A percentile compares a stretch with the other conserved stretches of the same genome.
Conservation (phyloP, 352 stramenopile species). For the Pilasporangium apinafurcum region DNA sequence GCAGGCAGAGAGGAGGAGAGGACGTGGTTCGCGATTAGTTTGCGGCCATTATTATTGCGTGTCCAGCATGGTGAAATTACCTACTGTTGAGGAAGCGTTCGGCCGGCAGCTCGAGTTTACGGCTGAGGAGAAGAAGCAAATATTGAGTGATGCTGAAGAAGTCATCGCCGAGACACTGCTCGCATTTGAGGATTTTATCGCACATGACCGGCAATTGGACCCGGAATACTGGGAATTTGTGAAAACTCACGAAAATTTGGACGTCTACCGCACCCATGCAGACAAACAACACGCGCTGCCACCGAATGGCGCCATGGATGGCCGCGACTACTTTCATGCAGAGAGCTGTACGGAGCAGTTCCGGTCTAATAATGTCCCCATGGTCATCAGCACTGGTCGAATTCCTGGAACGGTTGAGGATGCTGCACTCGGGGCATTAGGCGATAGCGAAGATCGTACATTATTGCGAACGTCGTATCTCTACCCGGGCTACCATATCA, state of each 20-base stretch:
- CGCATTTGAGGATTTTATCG: constrained; percentile 27
- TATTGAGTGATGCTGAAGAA: constrained; percentile 25
- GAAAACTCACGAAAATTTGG: constrained; percentile 18
- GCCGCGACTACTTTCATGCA: too few species aligned
- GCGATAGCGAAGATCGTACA: constrained; percentile 31
- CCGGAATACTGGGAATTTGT: constrained; percentile 27
- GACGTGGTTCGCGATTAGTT: too few species aligned
- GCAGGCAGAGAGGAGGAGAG: too few species aligned
- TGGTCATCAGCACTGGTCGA: constrained; percentile 30
- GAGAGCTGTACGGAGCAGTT: too few species aligned
- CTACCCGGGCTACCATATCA: constrained; percentile 39
- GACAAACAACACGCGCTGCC: too few species aligned
- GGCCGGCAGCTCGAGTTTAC: constrained; percentile 8
- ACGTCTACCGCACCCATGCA: constrained; percentile 20
- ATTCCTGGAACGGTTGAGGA: constrained; percentile 49
- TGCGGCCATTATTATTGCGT: too few species aligned
- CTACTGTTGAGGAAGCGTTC: too few species aligned
- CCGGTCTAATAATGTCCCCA: constrained; percentile 7
- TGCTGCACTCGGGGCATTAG: constrained; percentile 34
- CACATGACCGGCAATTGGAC: constrained; percentile 12
- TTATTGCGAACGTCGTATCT: constrained; percentile 35
- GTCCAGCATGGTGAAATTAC: too few species aligned
- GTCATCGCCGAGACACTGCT: constrained; percentile 35
- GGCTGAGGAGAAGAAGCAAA: constrained; percentile 14
- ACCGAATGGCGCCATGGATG: too few species aligned